Conservation (phyloP, 1,284 basidiomycete genomes). For the Pyrrhoderma noxium region DNA sequence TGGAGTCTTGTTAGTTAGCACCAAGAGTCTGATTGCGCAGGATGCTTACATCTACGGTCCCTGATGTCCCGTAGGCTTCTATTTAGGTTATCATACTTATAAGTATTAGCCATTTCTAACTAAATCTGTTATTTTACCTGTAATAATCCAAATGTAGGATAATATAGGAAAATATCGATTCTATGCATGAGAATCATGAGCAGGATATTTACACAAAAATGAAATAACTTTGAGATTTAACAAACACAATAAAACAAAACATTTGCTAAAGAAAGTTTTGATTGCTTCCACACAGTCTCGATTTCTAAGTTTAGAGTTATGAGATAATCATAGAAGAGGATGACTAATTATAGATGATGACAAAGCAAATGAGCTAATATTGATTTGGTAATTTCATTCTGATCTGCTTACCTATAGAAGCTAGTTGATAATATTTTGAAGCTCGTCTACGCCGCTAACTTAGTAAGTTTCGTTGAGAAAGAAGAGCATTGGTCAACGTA, state of each 20-base stretch:
- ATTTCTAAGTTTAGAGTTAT: slow-evolving; percentile 21
- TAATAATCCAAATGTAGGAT: slow-evolving; percentile 3
- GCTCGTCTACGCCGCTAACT: neutral
- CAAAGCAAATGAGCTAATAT: neutral
- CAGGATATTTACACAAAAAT: neutral
- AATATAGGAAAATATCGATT: slow-evolving; percentile 10
- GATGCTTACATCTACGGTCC: too few relatives aligned
- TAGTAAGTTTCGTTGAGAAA: too few relatives aligned
- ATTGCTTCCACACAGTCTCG: slow-evolving; percentile 15
- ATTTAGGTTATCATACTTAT: too few relatives aligned
- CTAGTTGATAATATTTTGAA: slow-evolving; percentile 15
- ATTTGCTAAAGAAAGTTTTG: neutral
- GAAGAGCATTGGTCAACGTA: too few relatives aligned
- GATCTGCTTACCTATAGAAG: slow-evolving; percentile 5
- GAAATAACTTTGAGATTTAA: neutral
- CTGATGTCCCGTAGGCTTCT: too few relatives aligned
- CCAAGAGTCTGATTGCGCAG: too few relatives aligned
- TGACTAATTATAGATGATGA: neutral
- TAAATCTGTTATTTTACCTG: too few relatives aligned
- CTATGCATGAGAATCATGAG: neutral
- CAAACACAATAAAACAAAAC: slow-evolving; percentile 12
- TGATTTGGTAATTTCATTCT: neutral
- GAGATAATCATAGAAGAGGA: slow-evolving; percentile 21
- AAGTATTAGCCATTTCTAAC: too few relatives aligned
- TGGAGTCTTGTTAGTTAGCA: too few relatives aligned